phyloP scores from a whole-genome alignment of 768 basidiomycete species.

The Pulveroboletus frians region DNA sequence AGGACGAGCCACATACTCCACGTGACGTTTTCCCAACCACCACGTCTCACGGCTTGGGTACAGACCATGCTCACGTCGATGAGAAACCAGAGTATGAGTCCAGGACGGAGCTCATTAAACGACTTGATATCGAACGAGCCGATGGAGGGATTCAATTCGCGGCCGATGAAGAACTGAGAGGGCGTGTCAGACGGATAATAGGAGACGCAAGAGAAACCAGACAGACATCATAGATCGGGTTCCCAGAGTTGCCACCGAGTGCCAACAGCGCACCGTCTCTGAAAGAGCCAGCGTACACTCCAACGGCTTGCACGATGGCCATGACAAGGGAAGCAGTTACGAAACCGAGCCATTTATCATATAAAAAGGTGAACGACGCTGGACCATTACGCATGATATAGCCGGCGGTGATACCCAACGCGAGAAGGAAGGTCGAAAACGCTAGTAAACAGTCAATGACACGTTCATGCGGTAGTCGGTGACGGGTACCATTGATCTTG shows the following conservation, averaged over 20 bases:
- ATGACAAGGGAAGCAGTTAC: slow-evolving; percentile 77
- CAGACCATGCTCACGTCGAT: slow-evolving; percentile 89
- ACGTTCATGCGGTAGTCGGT: not conserved
- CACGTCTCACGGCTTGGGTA: slow-evolving; percentile 79
- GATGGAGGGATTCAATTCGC: slow-evolving; percentile 86
- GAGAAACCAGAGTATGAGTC: slow-evolving; percentile 84
- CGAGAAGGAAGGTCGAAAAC: slow-evolving; percentile 79
- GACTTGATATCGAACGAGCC: slow-evolving; percentile 72
- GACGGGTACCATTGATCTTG: slow-evolving; percentile 84
- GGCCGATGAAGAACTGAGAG: slow-evolving; percentile 84
- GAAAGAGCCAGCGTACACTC: slow-evolving; percentile 71
- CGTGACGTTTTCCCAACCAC: slow-evolving; percentile 57
- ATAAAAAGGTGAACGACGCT: slow-evolving; percentile 79
- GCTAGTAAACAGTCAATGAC: slow-evolving; percentile 40
- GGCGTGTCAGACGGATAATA: not conserved
- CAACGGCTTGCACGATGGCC: slow-evolving; percentile 68
- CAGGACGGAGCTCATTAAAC: slow-evolving; percentile 44
- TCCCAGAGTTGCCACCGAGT: slow-evolving; percentile 87
- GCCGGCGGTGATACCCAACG: slow-evolving; percentile 68
- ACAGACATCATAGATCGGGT: slow-evolving; percentile 84
- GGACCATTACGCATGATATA: slow-evolving; percentile 71
- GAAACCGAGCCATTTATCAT: slow-evolving; percentile 89
- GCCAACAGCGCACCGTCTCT: slow-evolving; percentile 68
- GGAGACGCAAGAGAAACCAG: not conserved
- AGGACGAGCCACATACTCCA: slow-evolving; percentile 92